These are phyloP conservation scores for Beauveria scarabaeidicola DNA, from an alignment of 2,329 filamentous ascomycete species.

Conservation along the genomic window DNA sequence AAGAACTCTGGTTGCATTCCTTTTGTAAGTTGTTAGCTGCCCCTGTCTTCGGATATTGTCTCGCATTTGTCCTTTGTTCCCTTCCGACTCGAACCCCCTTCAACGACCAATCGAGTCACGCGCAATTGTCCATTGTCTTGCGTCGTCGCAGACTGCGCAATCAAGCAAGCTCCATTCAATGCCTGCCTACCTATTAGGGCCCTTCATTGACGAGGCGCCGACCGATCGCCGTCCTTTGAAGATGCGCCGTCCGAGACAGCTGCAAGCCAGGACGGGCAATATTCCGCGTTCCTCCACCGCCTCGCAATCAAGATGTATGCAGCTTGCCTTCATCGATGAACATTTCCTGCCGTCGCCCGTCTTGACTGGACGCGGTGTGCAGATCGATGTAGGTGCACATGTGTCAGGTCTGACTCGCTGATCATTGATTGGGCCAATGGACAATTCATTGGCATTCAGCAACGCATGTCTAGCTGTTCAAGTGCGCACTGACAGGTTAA, in stretches of 20 bases:
- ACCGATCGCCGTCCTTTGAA: not conserved
- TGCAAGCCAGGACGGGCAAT: not conserved
- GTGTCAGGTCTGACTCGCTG: not conserved
- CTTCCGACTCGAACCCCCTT: slow-evolving; percentile 6
- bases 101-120: slow-evolving; percentile 1
- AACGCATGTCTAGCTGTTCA: not conserved
- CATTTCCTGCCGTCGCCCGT: not conserved
- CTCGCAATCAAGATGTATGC: not conserved
- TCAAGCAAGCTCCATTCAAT: not conserved
- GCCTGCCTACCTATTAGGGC: not conserved
- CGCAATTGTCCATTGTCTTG: slow-evolving; percentile 9
- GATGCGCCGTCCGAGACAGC: not conserved
- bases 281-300: not conserved
- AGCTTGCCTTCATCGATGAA: not conserved
- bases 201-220: not conserved
- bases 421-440: not conserved
- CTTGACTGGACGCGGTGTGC: not conserved
- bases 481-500: not conserved
- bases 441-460: not conserved
- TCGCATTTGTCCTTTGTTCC: slow-evolving; percentile 17
- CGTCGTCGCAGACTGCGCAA: not conserved
- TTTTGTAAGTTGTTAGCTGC: slow-evolving; percentile 46
- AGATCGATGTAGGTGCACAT: not conserved
- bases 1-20: slow-evolving; percentile 61
- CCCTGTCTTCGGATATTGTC: slow-evolving; percentile 16